A percentile compares a stretch with the other conserved stretches of the same genome.
Conservation (phyloP, 192 early-diverging fungal species). For the Backusella macrospora region DNA sequence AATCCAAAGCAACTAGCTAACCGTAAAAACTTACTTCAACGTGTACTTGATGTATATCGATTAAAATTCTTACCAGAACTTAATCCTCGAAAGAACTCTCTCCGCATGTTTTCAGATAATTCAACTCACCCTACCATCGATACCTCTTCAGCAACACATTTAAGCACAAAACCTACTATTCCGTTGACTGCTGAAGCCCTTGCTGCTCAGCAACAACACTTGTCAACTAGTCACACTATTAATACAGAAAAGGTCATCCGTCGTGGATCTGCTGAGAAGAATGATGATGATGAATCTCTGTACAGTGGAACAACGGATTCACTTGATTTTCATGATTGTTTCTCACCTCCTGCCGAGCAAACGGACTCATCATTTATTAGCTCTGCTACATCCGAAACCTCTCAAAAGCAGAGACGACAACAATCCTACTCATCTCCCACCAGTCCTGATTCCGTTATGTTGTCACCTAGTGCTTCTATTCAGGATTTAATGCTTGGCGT, state of each 20-base stretch:
- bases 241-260: neutral
- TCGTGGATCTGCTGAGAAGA: neutral
- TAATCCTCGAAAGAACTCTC: slow-evolving; percentile 21
- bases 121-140: neutral
- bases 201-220: slow-evolving; percentile 29
- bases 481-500: slow-evolving; percentile 7
- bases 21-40: slow-evolving; percentile 37
- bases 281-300: slow-evolving; percentile 20
- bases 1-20: slow-evolving; percentile 32
- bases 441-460: slow-evolving; percentile 4
- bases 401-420: neutral
- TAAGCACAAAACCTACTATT: neutral
- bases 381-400: neutral
- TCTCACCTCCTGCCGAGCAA: slow-evolving; percentile 25
- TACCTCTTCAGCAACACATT: neutral
- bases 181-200: slow-evolving; percentile 33
- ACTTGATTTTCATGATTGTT: slow-evolving; percentile 30
- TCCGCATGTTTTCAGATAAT: slow-evolving; percentile 20
- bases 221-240: neutral
- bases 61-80: slow-evolving; percentile 30
- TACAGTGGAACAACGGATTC: slow-evolving; percentile 30
- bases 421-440: neutral
- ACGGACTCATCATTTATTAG: neutral
- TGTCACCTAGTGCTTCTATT: neutral
- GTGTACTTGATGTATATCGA: slow-evolving; percentile 40